These are phyloP conservation scores for Aspergillus pseudoterreus DNA, from an alignment of 2,329 filamentous ascomycete genomes.

Conservation along the genomic window DNA sequence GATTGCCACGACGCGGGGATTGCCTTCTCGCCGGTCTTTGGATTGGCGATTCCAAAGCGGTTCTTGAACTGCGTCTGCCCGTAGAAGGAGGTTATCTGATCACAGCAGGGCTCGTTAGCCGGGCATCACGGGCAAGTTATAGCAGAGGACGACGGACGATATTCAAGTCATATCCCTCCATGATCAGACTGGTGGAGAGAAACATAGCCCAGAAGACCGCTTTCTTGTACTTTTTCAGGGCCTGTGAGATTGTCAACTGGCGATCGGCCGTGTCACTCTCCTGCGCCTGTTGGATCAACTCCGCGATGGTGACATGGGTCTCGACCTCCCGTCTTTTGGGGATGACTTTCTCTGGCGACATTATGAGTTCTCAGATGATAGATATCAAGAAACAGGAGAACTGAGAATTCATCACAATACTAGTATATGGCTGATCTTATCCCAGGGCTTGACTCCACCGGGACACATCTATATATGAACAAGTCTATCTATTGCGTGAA, in stretches of 20 bases:
- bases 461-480: too few species aligned
- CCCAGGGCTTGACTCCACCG: too few species aligned
- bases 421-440: too few species aligned
- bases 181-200: slow-evolving; percentile 24
- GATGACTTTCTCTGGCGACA: neutral
- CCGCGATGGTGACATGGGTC: neutral
- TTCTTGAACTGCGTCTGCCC: slow-evolving; percentile 9
- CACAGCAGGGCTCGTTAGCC: neutral
- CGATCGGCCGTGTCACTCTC: slow-evolving; percentile 21
- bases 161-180: slow-evolving; percentile 24
- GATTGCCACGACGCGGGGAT: slow-evolving; percentile 28
- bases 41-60: slow-evolving; percentile 7
- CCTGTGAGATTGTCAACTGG: slow-evolving; percentile 21
- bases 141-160: slow-evolving; percentile 7
- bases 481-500: too few species aligned
- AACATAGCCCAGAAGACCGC: slow-evolving; percentile 26
- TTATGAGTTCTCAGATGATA: neutral
- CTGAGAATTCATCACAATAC: too few species aligned
- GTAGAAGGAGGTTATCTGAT: slow-evolving; percentile 8
- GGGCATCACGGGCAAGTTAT: neutral
- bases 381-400: too few species aligned
- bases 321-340: too few species aligned
- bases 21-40: neutral
- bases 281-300: slow-evolving; percentile 9
- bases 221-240: slow-evolving; percentile 22